Conservation (phyloP, 371 early-diverging fungal species). For the Homolaphlyctis polyrhiza region DNA sequence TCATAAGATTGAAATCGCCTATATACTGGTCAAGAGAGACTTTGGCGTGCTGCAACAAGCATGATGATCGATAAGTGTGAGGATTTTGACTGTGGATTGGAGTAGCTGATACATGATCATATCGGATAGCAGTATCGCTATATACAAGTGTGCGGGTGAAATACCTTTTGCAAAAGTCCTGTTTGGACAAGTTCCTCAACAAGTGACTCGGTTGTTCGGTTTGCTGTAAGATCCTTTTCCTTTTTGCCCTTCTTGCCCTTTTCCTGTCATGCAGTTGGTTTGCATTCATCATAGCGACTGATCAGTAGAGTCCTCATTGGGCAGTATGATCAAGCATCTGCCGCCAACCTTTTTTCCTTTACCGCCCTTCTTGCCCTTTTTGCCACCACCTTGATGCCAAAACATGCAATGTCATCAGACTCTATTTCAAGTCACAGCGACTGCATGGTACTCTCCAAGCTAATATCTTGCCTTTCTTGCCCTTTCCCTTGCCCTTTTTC, state of each 20-base stretch:
- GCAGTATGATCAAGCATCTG: too few species aligned
- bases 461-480: slow-evolving; percentile 25
- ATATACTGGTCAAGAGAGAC: slow-evolving; percentile 19
- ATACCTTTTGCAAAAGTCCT: slow-evolving; percentile 39
- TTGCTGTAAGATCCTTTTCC: slow-evolving; percentile 56
- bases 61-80: too few species aligned
- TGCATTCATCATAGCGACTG: too few species aligned
- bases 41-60: neutral
- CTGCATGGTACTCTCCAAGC: neutral
- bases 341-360: slow-evolving; percentile 35
- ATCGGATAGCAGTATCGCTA: neutral
- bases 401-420: neutral
- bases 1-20: slow-evolving; percentile 38
- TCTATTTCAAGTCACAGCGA: neutral
- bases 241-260: slow-evolving; percentile 52
- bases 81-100: neutral
- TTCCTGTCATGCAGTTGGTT: slow-evolving; percentile 12
- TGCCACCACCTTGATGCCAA: slow-evolving; percentile 12
- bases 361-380: slow-evolving; percentile 33
- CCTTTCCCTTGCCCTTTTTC: slow-evolving; percentile 45
- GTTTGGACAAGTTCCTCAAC: slow-evolving; percentile 48
- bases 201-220: slow-evolving; percentile 50
- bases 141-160: neutral
- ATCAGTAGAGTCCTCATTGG: too few species aligned
- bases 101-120: neutral